Percentiles rank a stretch among this genome's conserved stretches.
These are phyloP conservation scores for Escallonia rubra DNA, from an alignment of 129 eudicot species.

Conservation along the genomic window DNA sequence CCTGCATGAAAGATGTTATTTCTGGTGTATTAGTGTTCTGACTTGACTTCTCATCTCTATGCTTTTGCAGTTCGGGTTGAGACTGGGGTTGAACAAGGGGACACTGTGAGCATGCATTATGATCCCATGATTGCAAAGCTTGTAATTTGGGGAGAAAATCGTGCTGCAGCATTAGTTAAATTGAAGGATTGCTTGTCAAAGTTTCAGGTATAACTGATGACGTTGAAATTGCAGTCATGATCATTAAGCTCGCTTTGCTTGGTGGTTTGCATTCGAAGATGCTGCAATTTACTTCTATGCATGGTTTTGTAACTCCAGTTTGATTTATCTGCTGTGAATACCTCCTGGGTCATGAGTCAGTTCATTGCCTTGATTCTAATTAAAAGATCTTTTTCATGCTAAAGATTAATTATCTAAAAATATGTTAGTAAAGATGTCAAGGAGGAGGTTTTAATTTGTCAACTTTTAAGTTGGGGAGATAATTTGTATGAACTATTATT, in stretches of 20 bases:
- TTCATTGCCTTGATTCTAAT: neutral
- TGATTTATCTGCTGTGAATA: conserved; percentile 1
- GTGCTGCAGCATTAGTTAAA: conserved; percentile 76
- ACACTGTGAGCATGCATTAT: conserved; percentile 95
- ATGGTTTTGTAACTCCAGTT: neutral
- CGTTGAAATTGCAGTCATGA: no score
- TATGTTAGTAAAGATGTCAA: no score
- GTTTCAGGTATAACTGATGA: conserved; percentile 58
- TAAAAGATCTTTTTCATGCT: no score
- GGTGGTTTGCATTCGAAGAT: conserved; percentile 6
- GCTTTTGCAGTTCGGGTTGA: conserved; percentile 76
- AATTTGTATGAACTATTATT: neutral
- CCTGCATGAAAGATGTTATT: no score
- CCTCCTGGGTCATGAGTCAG: neutral
- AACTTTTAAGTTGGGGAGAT: neutral
- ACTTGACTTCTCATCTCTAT: neutral
- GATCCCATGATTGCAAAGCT: conserved; percentile 99
- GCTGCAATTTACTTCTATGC: conserved; percentile 12
- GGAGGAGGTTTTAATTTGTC: neutral
- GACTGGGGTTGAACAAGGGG: conserved; percentile 98
- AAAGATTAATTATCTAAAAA: no score
- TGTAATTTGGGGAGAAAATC: conserved; percentile 91
- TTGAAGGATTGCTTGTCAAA: conserved; percentile 81
- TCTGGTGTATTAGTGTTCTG: conserved; percentile 2
- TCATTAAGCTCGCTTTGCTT: neutral